Evolutionary conservation across 2,329 filamentous ascomycete genomes (phyloP).

Genomic region (Aphanoascus verrucosus): DNA sequence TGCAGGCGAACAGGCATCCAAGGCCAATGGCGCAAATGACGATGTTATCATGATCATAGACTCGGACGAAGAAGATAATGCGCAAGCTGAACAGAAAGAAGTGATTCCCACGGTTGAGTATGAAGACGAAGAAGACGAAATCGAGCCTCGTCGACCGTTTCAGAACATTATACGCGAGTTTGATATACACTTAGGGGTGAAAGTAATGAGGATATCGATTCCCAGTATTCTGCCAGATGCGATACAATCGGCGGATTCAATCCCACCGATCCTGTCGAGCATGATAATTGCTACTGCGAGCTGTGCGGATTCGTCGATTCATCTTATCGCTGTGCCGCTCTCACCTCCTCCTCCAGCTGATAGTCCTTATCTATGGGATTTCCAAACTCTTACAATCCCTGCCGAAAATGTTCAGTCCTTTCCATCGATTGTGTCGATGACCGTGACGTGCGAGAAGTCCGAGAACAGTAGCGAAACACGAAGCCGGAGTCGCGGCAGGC

Average conservation of each 20-base stretch:
- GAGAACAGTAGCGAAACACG: constrained; percentile 25
- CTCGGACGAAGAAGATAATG: constrained; percentile 45
- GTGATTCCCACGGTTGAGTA: constrained; percentile 32
- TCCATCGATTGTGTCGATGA: constrained; percentile 42
- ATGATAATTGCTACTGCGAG: constrained; percentile 45
- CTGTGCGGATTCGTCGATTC: constrained; percentile 48
- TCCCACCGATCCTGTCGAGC: constrained; percentile 39
- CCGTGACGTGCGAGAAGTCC: constrained; percentile 39
- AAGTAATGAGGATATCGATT: constrained; percentile 44
- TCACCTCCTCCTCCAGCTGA: constrained; percentile 39
- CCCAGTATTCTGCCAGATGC: constrained; percentile 37
- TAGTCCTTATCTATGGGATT: constrained; percentile 29
- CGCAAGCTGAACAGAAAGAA: constrained; percentile 24
- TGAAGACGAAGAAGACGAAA: constrained; percentile 47
- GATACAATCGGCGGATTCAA: constrained; percentile 32
- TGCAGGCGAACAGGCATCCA: constrained; percentile 21
- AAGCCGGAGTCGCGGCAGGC: constrained; percentile 20
- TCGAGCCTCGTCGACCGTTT: constrained; percentile 47
- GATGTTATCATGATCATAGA: constrained; percentile 47
- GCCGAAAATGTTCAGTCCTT: constrained; percentile 40
- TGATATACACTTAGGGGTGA: constrained; percentile 44
- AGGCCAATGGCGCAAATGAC: constrained; percentile 32
- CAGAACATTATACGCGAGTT: constrained; percentile 44
- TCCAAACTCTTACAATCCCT: constrained; percentile 40
- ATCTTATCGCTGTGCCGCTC: constrained; percentile 46